These are phyloP conservation scores for Beverwykella pulmonaria DNA, from an alignment of 495 filamentous ascomycete species.

Conservation along the genomic window DNA sequence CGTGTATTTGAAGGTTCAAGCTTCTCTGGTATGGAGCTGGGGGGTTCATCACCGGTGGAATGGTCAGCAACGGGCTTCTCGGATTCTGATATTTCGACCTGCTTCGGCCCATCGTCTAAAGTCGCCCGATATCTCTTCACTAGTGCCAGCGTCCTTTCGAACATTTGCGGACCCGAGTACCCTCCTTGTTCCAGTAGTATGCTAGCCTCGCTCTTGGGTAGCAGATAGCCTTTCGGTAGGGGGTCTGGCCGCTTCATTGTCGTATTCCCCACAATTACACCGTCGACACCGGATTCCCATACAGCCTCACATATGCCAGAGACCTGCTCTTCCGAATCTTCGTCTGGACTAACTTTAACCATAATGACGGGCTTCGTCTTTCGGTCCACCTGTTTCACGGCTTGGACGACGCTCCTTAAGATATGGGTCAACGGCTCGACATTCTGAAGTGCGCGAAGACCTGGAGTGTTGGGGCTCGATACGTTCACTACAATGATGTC, in stretches of 20 bases:
- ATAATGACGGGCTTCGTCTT: conserved; percentile 80
- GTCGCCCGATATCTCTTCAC: conserved; percentile 76
- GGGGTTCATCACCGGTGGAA: background rate
- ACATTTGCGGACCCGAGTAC: conserved; percentile 86
- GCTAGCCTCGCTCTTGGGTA: conserved; percentile 67
- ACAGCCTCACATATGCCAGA: conserved; percentile 86
- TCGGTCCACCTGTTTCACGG: conserved; percentile 66
- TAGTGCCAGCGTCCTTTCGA: conserved; percentile 71
- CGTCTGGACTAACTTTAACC: conserved; percentile 96
- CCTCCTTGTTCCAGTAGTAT: conserved; percentile 78
- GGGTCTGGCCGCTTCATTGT: conserved; percentile 77
- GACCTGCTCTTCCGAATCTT: conserved; percentile 80
- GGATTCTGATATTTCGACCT: background rate
- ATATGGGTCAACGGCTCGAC: conserved; percentile 78
- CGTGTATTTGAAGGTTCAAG: background rate
- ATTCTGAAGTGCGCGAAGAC: conserved; percentile 80
- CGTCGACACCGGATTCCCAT: conserved; percentile 81
- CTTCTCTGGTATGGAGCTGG: conserved; percentile 12
- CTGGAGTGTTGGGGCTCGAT: conserved; percentile 93
- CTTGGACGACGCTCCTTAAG: conserved; percentile 77
- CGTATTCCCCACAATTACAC: conserved; percentile 97
- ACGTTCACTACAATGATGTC: conserved; percentile 97
- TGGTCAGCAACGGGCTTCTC: conserved; percentile 4
- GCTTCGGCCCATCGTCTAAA: conserved; percentile 59
- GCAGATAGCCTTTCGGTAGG: conserved; percentile 62